A percentile compares a stretch with the other conserved stretches of the same genome.
These are phyloP conservation scores for Ascochyta koolunga DNA, from an alignment of 2,329 filamentous ascomycete species.

Conservation along the genomic window DNA sequence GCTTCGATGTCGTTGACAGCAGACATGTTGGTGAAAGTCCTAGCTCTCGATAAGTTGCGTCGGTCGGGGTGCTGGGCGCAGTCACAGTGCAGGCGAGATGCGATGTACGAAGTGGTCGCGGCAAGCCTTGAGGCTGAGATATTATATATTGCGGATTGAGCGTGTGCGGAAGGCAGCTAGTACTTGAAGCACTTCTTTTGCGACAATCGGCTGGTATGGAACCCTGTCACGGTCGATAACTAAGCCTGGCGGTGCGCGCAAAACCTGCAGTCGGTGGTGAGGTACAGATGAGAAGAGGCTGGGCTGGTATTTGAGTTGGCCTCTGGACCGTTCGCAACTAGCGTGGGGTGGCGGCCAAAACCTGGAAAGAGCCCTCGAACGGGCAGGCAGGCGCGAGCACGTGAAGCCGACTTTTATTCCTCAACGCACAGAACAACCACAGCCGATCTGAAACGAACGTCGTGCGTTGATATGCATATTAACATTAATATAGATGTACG, in stretches of 20 bases:
- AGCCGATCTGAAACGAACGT: not conserved
- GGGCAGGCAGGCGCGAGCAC: constrained; percentile 1
- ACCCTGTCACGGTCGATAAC: constrained; percentile 15
- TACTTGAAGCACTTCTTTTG: constrained; percentile 16
- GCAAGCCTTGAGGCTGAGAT: constrained; percentile 27
- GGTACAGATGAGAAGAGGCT: constrained; percentile 6
- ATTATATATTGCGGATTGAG: constrained; percentile 31
- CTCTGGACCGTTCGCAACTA: constrained; percentile 2
- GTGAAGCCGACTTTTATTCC: not conserved
- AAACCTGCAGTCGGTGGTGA: constrained; percentile 15
- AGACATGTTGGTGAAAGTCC: constrained; percentile 26
- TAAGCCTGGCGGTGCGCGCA: constrained; percentile 21
- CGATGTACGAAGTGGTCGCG: constrained; percentile 23
- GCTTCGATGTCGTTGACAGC: constrained; percentile 80
- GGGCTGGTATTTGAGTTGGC: constrained; percentile 11
- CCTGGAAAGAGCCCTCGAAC: not conserved
- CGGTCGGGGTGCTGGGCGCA: constrained; percentile 27
- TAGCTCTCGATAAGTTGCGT: constrained; percentile 36
- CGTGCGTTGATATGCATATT: constrained; percentile 10
- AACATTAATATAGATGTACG: constrained; percentile 9
- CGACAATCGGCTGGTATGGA: constrained; percentile 21
- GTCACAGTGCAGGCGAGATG: constrained; percentile 27
- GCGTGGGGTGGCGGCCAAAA: constrained; percentile 9
- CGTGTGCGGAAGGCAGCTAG: constrained; percentile 21
- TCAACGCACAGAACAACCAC: not conserved